Base-by-base conservation (phyloP, 1,284 basidiomycete species). In the Athelia sp. region DNA sequence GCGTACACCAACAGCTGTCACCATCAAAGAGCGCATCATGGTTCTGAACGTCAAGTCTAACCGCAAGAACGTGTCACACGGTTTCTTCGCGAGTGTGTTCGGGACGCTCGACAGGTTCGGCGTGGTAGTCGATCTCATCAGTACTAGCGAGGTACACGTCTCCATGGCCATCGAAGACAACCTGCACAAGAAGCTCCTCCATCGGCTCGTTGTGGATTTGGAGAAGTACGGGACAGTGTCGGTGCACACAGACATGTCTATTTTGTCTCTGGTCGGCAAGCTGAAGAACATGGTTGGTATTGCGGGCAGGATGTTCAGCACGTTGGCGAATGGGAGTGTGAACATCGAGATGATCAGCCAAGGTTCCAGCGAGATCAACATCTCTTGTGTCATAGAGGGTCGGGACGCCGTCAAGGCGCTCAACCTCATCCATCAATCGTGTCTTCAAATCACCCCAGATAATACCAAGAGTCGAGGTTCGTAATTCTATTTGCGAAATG, bases 311-410 rank as follows among this genome's bases (percentile, higher is more conserved):
- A 99, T 98, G 96, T 99, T 99, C 72, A 84, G 84, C 34, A 93
- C 93, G 8, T 83, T 99, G 36, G 95, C 93, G 1, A 89, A 94
- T 57, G 94, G 93, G 23, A 87, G 89, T 62, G 85, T 99, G 64
- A 99, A 99, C 68, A 98, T 99, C 61, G 96, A 99, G 74, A 98
- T 98, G 96, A 98, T 99, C 70, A 90, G 86, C 56, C 97, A 99
- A 64, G 97, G 95, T 22, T 94, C 96, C 29, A 95, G 90, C 66
- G 96, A 99, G 75, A 98, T 99, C 69, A 99, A 99, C 62, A 94
- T 95, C 57, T 91, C 87, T n/a, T 93, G 90, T 65, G 96, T 99
- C 45, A 95, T 99, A 54, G 85, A 91, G 46, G 81, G 81, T 38
- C 81, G 84, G 56, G 91, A 97, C 62, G 87, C 94, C 0, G 77